Percentiles rank a stretch among this genome's conserved stretches.
Evolutionary conservation across 441 rosid genomes (phyloP).

Genomic region (Metrosideros polymorpha): DNA sequence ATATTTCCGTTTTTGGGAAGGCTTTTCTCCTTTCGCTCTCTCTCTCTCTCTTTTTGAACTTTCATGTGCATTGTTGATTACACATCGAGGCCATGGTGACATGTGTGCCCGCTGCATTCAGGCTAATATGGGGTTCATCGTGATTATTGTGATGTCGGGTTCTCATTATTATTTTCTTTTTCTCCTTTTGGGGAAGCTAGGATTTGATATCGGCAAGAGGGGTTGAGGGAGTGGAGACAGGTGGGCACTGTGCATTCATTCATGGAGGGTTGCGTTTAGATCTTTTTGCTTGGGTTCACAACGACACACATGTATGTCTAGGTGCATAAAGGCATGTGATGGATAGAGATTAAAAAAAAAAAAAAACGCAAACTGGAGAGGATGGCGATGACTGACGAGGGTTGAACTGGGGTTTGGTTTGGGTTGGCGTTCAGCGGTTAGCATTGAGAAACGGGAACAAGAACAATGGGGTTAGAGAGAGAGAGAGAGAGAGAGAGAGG

Average conservation of each 20-base stretch:
- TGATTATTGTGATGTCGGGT: background rate
- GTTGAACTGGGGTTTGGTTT: slow-evolving; percentile 27
- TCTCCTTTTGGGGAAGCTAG: background rate
- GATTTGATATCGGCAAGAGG: slow-evolving; percentile 2
- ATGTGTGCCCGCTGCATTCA: background rate
- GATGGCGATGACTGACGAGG: background rate
- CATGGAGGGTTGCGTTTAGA: background rate
- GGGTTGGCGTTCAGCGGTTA: slow-evolving; percentile 6
- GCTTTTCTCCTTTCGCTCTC: background rate
- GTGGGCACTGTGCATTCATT: slow-evolving; percentile 27
- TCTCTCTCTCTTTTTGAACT: slow-evolving; percentile 4
- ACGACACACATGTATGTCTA: background rate
- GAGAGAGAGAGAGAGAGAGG: background rate
- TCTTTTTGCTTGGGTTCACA: background rate
- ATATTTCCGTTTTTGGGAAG: background rate
- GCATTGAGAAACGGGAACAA: slow-evolving; percentile 1
- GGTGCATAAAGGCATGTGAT: background rate
- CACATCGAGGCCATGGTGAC: background rate
- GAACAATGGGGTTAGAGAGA: slow-evolving; percentile 6
- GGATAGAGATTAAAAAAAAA: background rate
- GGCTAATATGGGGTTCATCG: background rate
- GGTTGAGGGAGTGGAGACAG: slow-evolving; percentile 17
- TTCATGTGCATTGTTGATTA: background rate
- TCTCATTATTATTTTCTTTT: background rate
- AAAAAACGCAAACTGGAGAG: background rate